Evolutionary conservation across 2,329 filamentous ascomycete genomes (phyloP).

Genomic region (Scedosporium dehoogii): DNA sequence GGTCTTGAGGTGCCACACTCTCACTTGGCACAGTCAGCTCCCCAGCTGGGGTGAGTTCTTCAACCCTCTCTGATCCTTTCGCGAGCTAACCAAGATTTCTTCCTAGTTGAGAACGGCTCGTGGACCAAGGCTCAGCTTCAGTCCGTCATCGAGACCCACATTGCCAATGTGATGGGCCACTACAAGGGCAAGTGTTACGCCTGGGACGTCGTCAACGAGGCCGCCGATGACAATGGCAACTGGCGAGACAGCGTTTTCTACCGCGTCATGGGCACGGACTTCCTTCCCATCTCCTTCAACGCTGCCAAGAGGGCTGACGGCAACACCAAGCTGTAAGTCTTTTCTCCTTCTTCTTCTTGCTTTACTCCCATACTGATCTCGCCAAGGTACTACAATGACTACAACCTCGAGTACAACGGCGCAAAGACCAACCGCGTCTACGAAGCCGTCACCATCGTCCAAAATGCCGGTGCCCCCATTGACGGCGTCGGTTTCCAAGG

Average conservation of each 20-base stretch:
- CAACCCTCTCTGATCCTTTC: slow-evolving; percentile 25
- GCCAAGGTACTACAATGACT: slow-evolving; percentile 51
- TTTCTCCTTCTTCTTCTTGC: slow-evolving; percentile 9
- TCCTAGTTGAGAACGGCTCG: not conserved
- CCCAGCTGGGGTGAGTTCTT: slow-evolving; percentile 45
- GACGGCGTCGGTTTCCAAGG: slow-evolving; percentile 52
- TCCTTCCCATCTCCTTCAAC: slow-evolving; percentile 59
- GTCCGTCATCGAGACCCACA: slow-evolving; percentile 47
- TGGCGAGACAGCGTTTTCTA: slow-evolving; percentile 55
- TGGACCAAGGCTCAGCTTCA: slow-evolving; percentile 34
- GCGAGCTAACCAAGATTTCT: too few relatives aligned
- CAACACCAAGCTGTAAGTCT: slow-evolving; percentile 49
- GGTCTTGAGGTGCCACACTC: slow-evolving; percentile 54
- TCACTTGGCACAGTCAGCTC: slow-evolving; percentile 54
- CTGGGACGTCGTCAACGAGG: slow-evolving; percentile 58
- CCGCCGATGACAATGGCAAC: slow-evolving; percentile 50
- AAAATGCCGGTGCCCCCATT: slow-evolving; percentile 51
- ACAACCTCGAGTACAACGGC: slow-evolving; percentile 53
- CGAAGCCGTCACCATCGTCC: slow-evolving; percentile 52
- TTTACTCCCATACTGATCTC: not conserved
- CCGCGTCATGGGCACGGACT: slow-evolving; percentile 58
- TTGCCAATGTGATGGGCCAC: slow-evolving; percentile 44
- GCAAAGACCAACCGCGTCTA: slow-evolving; percentile 49
- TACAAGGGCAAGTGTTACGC: slow-evolving; percentile 55
- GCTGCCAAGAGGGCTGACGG: slow-evolving; percentile 59